Evolutionary conservation across 2,329 filamentous ascomycete species (phyloP).

Genomic region (Botrytis deweyae): DNA sequence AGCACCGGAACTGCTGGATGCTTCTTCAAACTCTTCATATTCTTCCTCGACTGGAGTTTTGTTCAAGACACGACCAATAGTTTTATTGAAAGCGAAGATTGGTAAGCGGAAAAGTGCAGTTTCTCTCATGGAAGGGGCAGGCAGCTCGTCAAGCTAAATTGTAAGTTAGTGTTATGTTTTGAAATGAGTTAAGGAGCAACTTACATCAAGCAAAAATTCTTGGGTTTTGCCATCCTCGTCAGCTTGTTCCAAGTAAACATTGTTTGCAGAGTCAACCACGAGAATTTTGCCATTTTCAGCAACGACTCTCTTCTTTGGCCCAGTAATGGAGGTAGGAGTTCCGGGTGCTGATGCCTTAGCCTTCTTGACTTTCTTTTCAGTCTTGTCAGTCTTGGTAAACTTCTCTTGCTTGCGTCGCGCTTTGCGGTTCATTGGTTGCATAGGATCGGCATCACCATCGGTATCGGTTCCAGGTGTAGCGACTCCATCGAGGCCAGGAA

Average conservation of each 20-base stretch:
- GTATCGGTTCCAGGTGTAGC: conserved; percentile 47
- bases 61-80: conserved; percentile 51
- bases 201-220: conserved; percentile 85
- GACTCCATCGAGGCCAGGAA: conserved; percentile 63
- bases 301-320: conserved; percentile 80
- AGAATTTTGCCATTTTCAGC: conserved; percentile 95
- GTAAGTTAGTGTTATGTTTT: neutral
- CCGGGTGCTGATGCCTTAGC: conserved; percentile 43
- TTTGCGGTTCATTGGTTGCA: conserved; percentile 70
- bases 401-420: conserved; percentile 88
- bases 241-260: conserved; percentile 92
- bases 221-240: conserved; percentile 81
- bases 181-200: conserved; percentile 41
- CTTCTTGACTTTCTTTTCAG: conserved; percentile 56
- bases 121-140: conserved; percentile 72
- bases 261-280: conserved; percentile 86
- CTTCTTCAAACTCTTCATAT: conserved; percentile 43
- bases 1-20: conserved; percentile 55
- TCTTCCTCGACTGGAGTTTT: conserved; percentile 41
- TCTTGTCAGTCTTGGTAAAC: conserved; percentile 70
- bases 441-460: conserved; percentile 49
- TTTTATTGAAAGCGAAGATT: conserved; percentile 64
- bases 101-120: conserved; percentile 82
- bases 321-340: conserved; percentile 54
- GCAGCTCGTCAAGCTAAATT: conserved; percentile 72